Percentiles rank a stretch among this genome's conserved stretches.
Conservation (phyloP, 1,284 basidiomycete genomes). For the Pterula multifida region DNA sequence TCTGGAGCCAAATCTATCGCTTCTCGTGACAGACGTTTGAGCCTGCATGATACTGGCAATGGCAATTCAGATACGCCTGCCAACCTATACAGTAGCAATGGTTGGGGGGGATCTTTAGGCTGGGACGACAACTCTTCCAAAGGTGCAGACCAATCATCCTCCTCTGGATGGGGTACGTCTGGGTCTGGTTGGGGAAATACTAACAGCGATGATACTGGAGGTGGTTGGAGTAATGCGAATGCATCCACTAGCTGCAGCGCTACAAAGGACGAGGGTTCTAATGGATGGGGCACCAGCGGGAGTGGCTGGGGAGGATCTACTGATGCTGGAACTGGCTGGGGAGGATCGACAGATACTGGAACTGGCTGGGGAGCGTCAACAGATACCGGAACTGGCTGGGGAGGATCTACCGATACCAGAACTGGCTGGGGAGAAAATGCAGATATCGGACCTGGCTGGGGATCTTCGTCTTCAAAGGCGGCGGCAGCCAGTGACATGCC, state of each 20-base stretch:
- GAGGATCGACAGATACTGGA: background rate
- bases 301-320: background rate
- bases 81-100: too few species aligned
- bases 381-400: background rate
- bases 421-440: background rate
- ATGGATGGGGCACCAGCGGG: background rate
- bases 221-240: background rate
- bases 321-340: background rate
- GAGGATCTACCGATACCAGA: background rate
- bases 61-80: too few species aligned
- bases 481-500: too few species aligned
- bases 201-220: background rate
- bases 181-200: background rate
- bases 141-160: background rate
- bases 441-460: background rate
- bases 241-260: background rate
- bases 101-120: too few species aligned
- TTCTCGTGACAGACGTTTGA: too few species aligned
- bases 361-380: background rate
- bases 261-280: background rate
- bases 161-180: background rate
- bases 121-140: background rate
- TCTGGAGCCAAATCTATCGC: too few species aligned
- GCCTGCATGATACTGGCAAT: too few species aligned
- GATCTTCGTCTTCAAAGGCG: background rate